phyloP scores from a whole-genome alignment of 495 filamentous ascomycete genomes.

The Aspergillus egyptiacus region DNA sequence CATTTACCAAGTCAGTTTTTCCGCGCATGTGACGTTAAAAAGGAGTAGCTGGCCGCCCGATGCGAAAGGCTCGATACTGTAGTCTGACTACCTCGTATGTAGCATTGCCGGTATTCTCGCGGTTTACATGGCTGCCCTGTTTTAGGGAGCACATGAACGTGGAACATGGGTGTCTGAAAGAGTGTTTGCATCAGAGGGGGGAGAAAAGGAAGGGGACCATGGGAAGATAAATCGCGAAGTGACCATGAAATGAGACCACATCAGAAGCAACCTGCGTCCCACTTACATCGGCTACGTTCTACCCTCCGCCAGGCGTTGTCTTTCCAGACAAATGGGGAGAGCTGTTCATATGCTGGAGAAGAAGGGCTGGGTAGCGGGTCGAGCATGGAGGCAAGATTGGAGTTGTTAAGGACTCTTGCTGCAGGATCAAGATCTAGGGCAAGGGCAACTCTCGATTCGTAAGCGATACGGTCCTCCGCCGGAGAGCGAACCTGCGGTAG shows the following conservation, averaged over 20 bases:
- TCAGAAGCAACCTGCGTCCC: neutral
- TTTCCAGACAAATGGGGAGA: slow-evolving; percentile 47
- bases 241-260: neutral
- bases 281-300: slow-evolving; percentile 46
- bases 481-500: slow-evolving; percentile 43
- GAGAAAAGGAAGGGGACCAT: neutral
- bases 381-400: slow-evolving; percentile 14
- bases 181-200: neutral
- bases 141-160: neutral
- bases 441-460: slow-evolving; percentile 71
- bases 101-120: neutral
- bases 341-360: slow-evolving; percentile 29
- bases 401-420: slow-evolving; percentile 50
- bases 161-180: neutral
- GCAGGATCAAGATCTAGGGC: slow-evolving; percentile 77
- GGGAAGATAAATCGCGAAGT: no score
- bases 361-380: slow-evolving; percentile 22
- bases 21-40: neutral
- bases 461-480: slow-evolving; percentile 56
- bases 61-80: neutral
- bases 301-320: slow-evolving; percentile 54
- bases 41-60: neutral
- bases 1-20: neutral
- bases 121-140: neutral
- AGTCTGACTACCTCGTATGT: neutral